Evolutionary conservation across 148 eudicot genomes (phyloP).

Genomic region (Rhododendron williamsianum): DNA sequence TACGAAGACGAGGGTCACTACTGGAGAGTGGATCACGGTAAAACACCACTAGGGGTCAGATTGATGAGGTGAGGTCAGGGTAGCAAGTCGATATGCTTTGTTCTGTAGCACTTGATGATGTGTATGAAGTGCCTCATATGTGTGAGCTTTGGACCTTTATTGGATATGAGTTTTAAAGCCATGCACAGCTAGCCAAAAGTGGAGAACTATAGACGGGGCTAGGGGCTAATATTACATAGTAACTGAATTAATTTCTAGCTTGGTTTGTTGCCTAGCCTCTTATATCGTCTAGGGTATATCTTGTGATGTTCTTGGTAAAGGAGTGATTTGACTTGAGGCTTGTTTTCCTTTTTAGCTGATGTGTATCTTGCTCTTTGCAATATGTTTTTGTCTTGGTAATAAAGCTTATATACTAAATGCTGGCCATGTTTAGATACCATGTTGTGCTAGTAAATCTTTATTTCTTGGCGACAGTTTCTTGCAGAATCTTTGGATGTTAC

Average conservation of each 20-base stretch:
- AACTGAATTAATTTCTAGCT: background rate
- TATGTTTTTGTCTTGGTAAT: background rate
- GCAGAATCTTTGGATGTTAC: constrained; percentile 94
- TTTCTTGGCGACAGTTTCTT: constrained; percentile 59
- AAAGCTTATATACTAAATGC: background rate
- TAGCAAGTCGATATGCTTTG: background rate
- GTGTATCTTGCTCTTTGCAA: background rate
- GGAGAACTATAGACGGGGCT: background rate
- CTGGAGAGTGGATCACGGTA: background rate
- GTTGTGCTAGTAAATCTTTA: constrained; percentile 2
- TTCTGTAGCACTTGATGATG: background rate
- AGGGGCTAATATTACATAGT: background rate
- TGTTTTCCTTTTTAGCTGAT: background rate
- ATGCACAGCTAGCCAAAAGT: background rate
- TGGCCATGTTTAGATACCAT: background rate
- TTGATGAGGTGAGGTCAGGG: background rate
- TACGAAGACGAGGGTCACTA: background rate
- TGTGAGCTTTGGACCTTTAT: background rate
- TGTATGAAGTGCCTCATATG: background rate
- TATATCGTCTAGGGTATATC: background rate
- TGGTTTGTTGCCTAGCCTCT: background rate
- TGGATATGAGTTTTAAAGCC: background rate
- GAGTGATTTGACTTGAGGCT: background rate
- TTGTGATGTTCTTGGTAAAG: background rate
- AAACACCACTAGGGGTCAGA: background rate